These are phyloP conservation scores for Hypomontagnella submonticulosa DNA, from an alignment of 495 filamentous ascomycete species.

Conservation along the genomic window DNA sequence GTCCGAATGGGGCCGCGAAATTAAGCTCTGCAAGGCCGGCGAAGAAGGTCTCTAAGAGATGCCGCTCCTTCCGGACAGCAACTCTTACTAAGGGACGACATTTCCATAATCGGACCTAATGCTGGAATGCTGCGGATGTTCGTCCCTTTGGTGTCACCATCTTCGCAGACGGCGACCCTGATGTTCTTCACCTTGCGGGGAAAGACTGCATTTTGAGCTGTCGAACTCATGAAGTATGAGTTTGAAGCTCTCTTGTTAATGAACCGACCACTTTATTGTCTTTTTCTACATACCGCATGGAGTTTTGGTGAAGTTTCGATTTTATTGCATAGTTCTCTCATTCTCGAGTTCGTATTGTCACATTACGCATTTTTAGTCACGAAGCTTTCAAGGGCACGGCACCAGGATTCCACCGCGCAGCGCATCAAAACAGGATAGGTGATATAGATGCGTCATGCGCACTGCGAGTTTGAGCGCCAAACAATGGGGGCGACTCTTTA, in stretches of 20 bases:
- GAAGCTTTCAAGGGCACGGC: slow-evolving; percentile 35
- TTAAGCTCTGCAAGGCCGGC: slow-evolving; percentile 94
- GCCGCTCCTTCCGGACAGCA: slow-evolving; percentile 14
- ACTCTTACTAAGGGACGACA: slow-evolving; percentile 14
- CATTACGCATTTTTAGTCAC: slow-evolving; percentile 38
- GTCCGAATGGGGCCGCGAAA: slow-evolving; percentile 98
- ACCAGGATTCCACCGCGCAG: slow-evolving; percentile 46
- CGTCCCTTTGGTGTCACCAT: slow-evolving; percentile 33
- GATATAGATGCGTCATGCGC: slow-evolving; percentile 46
- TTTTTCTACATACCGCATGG: slow-evolving; percentile 30
- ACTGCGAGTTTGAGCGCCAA: slow-evolving; percentile 42
- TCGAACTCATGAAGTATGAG: slow-evolving; percentile 11
- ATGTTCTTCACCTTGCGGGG: slow-evolving; percentile 18
- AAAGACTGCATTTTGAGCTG: slow-evolving; percentile 9
- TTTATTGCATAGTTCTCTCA: slow-evolving; percentile 32
- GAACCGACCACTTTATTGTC: slow-evolving; percentile 22
- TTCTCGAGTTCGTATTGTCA: slow-evolving; percentile 36
- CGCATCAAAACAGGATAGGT: slow-evolving; percentile 46
- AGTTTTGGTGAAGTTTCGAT: slow-evolving; percentile 39
- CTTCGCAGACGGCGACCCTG: slow-evolving; percentile 31
- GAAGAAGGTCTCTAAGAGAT: slow-evolving; percentile 78
- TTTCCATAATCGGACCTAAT: slow-evolving; percentile 3
- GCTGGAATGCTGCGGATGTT: neutral
- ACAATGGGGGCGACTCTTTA: slow-evolving; percentile 26
- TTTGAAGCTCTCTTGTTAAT: slow-evolving; percentile 15